Evolutionary conservation across 2,329 filamentous ascomycete species (phyloP).

Genomic region (Fusarium duplospermum): DNA sequence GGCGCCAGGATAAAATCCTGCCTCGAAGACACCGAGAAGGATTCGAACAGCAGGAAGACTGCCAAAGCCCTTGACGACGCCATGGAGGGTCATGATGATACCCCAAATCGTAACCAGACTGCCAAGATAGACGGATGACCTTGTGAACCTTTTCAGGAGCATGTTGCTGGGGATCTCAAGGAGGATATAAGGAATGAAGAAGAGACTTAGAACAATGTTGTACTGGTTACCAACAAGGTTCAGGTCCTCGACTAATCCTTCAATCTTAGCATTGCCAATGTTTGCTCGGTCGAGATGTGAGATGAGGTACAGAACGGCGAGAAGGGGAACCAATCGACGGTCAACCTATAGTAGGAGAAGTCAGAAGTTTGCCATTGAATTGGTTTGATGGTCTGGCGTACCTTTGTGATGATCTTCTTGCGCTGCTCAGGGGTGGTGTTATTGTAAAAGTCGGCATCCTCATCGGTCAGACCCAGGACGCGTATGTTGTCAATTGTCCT

Average conservation of each 20-base stretch:
- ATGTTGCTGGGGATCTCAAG: background rate
- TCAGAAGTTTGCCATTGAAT: background rate
- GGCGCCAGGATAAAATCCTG: background rate
- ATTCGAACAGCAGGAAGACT: background rate
- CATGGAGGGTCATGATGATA: background rate
- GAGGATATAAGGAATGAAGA: background rate
- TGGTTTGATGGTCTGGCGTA: background rate
- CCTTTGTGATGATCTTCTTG: background rate
- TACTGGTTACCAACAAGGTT: background rate
- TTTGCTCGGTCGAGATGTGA: conserved; percentile 69
- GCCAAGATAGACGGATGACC: background rate
- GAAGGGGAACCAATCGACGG: conserved; percentile 52
- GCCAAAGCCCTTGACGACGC: background rate
- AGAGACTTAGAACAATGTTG: background rate
- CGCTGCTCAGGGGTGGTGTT: background rate
- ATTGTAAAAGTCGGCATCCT: conserved; percentile 41
- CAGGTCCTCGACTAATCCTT: conserved; percentile 39
- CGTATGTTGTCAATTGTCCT: conserved; percentile 45
- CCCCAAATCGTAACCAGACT: background rate
- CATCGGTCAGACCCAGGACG: conserved; percentile 44
- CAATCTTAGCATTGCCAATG: conserved; percentile 63
- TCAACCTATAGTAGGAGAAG: conserved; percentile 10
- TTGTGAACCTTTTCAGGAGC: background rate
- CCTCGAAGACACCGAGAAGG: background rate
- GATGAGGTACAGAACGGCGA: conserved; percentile 69